Evolutionary conservation across 495 filamentous ascomycete species (phyloP), one percentile per base, ranked within the genome.

Genomic region (Neurospora sp.): DNA sequence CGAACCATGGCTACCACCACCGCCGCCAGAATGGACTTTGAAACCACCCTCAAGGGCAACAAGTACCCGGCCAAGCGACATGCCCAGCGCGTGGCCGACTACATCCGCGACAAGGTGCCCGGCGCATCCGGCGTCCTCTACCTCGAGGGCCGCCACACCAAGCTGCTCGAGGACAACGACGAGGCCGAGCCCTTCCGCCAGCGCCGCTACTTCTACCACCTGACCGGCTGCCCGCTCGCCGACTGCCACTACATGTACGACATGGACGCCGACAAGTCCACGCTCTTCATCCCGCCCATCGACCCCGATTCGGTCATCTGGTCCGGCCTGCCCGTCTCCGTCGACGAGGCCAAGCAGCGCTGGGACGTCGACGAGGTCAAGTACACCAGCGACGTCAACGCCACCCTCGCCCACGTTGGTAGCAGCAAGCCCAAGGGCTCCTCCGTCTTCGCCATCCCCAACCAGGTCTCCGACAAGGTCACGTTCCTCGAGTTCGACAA

Each of bases 1-100:
- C 39, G 16, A 27, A 71, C 70, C 18, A 71, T 71, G 41, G 38
- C 70, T n/a, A 71, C 71, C 12, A 59, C 70, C 22, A 71, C 71
- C 12, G 8, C 39, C 27, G 12, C 40, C 22, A 71, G 38, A 42
- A 80, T 80, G 75, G 81, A 79, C 45, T 80, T 76, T 71, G 80
- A 83, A 71, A 80, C 76, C 7, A 79, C 85, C 61, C 77, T 86
- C 35, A 75, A 84, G 74, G 90, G 89, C 68, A 97, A 97, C 68
- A 97, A 97, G 82, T 99, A 99, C 80, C 96, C 96, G n/a, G 96
- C 93, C 53, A 98, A 98, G 82, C 86, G 87, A 31, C 96, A 99
- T 81, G 92, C 92, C 47, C 86, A 89, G 75, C 89, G 89, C 75
- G 94, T 98, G n/a, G 91, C 88, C 18, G 88, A 93, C 71, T 90